phyloP scores from a whole-genome alignment of 2,329 filamentous ascomycete genomes.

The Madurella fahalii region DNA sequence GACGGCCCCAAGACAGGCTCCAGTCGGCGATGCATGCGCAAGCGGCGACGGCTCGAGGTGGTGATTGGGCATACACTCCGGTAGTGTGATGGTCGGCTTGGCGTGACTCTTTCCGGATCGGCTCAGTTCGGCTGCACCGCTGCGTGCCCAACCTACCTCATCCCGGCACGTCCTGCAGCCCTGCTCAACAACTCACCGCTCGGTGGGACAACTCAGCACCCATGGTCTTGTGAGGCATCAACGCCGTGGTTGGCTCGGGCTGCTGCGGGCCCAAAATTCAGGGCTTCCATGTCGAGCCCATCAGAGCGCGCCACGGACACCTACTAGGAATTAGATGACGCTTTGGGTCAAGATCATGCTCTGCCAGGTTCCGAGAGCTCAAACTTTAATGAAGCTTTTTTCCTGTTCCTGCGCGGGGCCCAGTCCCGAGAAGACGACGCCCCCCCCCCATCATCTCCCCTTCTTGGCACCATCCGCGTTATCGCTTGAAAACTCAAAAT shows the following conservation, averaged over 20 bases:
- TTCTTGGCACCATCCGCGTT: slow-evolving; percentile 9
- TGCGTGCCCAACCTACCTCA: slow-evolving; percentile 18
- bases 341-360: neutral
- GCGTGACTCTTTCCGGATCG: slow-evolving; percentile 12
- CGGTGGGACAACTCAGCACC: slow-evolving; percentile 8
- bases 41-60: neutral
- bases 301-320: slow-evolving; percentile 22
- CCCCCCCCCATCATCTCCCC: neutral
- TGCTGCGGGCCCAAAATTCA: slow-evolving; percentile 10
- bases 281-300: slow-evolving; percentile 18
- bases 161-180: neutral
- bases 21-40: neutral
- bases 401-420: slow-evolving; percentile 12
- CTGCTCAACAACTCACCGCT: slow-evolving; percentile 16
- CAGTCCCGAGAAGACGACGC: neutral
- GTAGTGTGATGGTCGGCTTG: slow-evolving; percentile 3
- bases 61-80: slow-evolving; percentile 15
- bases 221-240: neutral
- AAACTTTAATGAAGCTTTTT: slow-evolving; percentile 5
- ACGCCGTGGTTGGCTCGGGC: slow-evolving; percentile 16
- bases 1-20: slow-evolving; percentile 4
- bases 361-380: neutral
- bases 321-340: slow-evolving; percentile 3
- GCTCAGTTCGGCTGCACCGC: too few species aligned
- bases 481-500: slow-evolving; percentile 3